Base-by-base conservation (phyloP, 2,329 filamentous ascomycete genomes). In the Polytolypa hystricis region DNA sequence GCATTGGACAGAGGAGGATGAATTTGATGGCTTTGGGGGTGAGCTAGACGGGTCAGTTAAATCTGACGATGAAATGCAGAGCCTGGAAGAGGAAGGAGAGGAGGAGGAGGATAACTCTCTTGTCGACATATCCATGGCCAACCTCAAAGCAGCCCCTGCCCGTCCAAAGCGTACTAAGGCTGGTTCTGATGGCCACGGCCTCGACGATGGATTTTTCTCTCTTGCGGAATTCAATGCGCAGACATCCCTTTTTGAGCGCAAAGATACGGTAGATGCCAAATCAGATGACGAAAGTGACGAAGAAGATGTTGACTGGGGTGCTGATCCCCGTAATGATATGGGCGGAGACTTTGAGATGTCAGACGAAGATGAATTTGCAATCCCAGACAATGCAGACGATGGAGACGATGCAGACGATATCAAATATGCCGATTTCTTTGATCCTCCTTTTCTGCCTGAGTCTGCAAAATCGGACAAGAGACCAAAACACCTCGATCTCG, bases 161-260 rank as follows among this genome's bases (percentile, higher is more conserved):
- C 7, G 7, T n/a, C n/a, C 21, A 25, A 25, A 25, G 21, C 7
- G 21, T 25, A 25, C 7, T 7, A 25, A 7, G 7, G 21, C n/a
- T 7, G 7, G 21, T 7, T n/a, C 7, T 7, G 21, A 25, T n/a
- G n/a, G n/a, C 7, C 21, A 25, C 21, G 21, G 21, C 21, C 74
- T 98, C 20, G 96, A 98, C 52, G 91, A 98, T 54, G 89, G 86
- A 4, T 98, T 98, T 65, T 98, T 98, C 64, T 93, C 85, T 11
- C 89, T 98, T 50, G 87, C 96, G 51, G 79, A 93, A 41, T 98
- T 98, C 72, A 98, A 98, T 68, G 84, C 81, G 55, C 84, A 93
- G 55, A 84, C 86, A 2, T 84, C 93, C 51, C 81, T 81, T 54
- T 77, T 95, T 33, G 91, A 98, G 59, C 77, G 84, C 45, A 81